Evolutionary conservation across 225 moss, liverwort and hornwort species (phyloP), one percentile per base, ranked within the genome.

Genomic region (Lunularia cruciata): DNA sequence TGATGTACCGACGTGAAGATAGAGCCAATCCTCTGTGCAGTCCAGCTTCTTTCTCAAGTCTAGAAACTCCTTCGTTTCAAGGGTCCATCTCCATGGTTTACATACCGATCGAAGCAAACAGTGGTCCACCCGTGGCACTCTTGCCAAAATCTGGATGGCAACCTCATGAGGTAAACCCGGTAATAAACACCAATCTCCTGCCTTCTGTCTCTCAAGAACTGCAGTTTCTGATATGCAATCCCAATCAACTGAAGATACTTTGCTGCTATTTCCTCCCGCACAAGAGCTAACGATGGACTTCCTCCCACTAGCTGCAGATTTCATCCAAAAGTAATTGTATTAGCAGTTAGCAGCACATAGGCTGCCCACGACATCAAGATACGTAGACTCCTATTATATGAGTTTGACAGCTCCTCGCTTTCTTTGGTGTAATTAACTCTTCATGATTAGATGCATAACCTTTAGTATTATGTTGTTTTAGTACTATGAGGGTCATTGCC

Each of bases 21-120:
- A 84, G 10, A 84, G 74, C 84, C 84, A 84, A 66, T 84, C 84
- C 72, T 84, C 84, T 6, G 74, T 75, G 12, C 68, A 72, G 25
- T 75, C 72, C 56, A 84, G 27, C 3, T 72, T n/a, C 33, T 74
- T 77, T 45, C 84, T 68, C 3, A 74, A 61, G 33, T 81, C 77
- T 55, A 84, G 32, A 38, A 81, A 84, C 40, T 80, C 84, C 39
- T 65, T 69, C 16, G 71, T 78, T 55, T 84, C 80, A 8, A 75
- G 77, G 14, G 45, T 65, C 73, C 80, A 69, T 37, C 77, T 61
- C 84, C 84, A 84, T 8, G 77, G 74, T 67, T 78, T 81, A 52
- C 77, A 75, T 0, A 84, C 81, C 27, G 78, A 51, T 61, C 84
- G 67, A 2, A 84, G 68, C 39, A 57, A 6, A 43, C 77, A 73